phyloP scores from a whole-genome alignment of 2,329 filamentous ascomycete species.

The Chlorencoelia australis region DNA sequence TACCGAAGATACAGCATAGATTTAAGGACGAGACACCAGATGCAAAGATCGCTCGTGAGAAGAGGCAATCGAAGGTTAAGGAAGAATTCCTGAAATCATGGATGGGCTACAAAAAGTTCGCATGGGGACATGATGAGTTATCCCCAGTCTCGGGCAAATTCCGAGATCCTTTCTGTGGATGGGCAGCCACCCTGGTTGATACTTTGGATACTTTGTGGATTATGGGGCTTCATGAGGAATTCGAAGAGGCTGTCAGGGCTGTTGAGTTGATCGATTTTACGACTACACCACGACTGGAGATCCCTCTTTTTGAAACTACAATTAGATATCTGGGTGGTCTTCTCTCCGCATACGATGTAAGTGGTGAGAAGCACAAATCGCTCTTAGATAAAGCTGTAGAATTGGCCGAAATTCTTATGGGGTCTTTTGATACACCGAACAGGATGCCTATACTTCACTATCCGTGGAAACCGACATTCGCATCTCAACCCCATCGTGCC shows the following conservation, averaged over 20 bases:
- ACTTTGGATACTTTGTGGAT: conserved; percentile 78
- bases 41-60: conserved; percentile 50
- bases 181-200: conserved; percentile 83
- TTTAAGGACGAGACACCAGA: conserved; percentile 57
- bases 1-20: conserved; percentile 67
- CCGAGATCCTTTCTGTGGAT: conserved; percentile 80
- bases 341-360: conserved; percentile 78
- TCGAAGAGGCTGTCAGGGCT: conserved; percentile 63
- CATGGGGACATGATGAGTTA: conserved; percentile 83
- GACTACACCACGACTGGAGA: conserved; percentile 52
- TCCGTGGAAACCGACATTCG: conserved; percentile 58
- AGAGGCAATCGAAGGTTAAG: conserved; percentile 58
- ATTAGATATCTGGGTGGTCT: conserved; percentile 88
- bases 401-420: conserved; percentile 60
- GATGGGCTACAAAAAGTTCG: conserved; percentile 68
- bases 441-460: conserved; percentile 82
- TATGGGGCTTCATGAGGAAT: conserved; percentile 69
- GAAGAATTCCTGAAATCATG: conserved; percentile 69
- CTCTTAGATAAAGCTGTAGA: conserved; percentile 63
- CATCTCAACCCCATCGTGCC: conserved; percentile 54
- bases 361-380: conserved; percentile 55
- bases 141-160: conserved; percentile 57
- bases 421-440: conserved; percentile 78
- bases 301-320: conserved; percentile 87
- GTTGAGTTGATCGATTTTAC: conserved; percentile 77